phyloP scores from a whole-genome alignment of 805 yeast species.

The Candida dendrica region DNA sequence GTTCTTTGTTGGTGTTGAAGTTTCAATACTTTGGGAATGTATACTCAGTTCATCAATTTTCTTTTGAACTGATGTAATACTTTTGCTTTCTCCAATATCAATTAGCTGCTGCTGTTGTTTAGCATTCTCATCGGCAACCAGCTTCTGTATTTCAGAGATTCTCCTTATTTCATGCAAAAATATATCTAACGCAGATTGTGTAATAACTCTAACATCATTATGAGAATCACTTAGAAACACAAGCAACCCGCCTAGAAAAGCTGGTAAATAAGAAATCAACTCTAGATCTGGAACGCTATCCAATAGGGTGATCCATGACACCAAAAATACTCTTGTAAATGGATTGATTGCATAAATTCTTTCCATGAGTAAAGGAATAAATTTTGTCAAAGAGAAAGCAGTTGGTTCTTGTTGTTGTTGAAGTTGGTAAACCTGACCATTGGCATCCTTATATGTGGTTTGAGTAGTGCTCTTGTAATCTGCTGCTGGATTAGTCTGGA shows the following conservation, averaged over 20 bases:
- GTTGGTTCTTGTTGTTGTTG: constrained; percentile 52
- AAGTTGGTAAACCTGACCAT: constrained; percentile 54
- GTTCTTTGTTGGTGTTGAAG: constrained; percentile 19
- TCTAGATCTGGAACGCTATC: constrained; percentile 92
- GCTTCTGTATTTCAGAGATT: constrained; percentile 59
- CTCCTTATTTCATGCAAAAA: constrained; percentile 75
- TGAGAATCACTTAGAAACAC: constrained; percentile 76
- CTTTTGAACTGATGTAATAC: constrained; percentile 5
- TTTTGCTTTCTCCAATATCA: constrained; percentile 5
- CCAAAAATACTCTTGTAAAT: constrained; percentile 82
- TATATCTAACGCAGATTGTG: constrained; percentile 67
- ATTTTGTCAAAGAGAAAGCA: constrained; percentile 79
- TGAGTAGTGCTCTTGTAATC: constrained; percentile 30
- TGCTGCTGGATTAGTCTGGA: constrained; percentile 42
- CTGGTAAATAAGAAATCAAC: constrained; percentile 78
- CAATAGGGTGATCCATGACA: constrained; percentile 88
- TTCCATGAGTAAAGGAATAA: constrained; percentile 87
- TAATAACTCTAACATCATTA: constrained; percentile 79
- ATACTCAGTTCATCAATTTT: neutral
- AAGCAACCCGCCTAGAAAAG: constrained; percentile 78
- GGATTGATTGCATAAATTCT: constrained; percentile 91
- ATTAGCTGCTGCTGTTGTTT: constrained; percentile 2
- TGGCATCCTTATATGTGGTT: constrained; percentile 40
- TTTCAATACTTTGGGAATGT: constrained; percentile 10
- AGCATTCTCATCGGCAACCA: constrained; percentile 30